Conservation (phyloP, 2,329 filamentous ascomycete species). For the Phoma herbarum region DNA sequence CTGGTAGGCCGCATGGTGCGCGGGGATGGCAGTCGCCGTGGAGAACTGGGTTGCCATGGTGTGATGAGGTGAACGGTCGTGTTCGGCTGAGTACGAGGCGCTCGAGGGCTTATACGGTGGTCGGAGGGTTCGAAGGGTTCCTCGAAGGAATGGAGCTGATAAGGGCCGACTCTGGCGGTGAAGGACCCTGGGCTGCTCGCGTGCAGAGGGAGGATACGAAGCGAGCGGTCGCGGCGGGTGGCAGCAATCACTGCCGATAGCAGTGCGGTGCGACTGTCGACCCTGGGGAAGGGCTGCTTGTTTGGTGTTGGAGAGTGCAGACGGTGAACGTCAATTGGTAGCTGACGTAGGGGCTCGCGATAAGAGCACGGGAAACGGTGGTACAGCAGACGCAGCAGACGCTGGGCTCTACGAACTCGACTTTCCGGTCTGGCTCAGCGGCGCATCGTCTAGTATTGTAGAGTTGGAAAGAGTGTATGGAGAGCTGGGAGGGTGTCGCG, state of each 20-base stretch:
- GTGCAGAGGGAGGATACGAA: constrained; percentile 15
- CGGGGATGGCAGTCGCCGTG: constrained; percentile 41
- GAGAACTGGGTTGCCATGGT: constrained; percentile 50
- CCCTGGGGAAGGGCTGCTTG: constrained; percentile 27
- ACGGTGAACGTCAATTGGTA: constrained; percentile 43
- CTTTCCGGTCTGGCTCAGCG: constrained; percentile 30
- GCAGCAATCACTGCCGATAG: constrained; percentile 23
- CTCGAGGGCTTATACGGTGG: constrained; percentile 19
- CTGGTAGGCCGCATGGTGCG: constrained; percentile 41
- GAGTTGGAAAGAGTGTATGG: not conserved
- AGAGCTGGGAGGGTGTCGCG: constrained; percentile 25
- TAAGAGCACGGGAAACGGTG: constrained; percentile 44
- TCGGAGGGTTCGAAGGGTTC: constrained; percentile 6
- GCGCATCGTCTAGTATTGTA: constrained; percentile 29
- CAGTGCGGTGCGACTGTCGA: constrained; percentile 32
- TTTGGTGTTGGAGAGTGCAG: constrained; percentile 26
- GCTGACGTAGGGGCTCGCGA: constrained; percentile 43
- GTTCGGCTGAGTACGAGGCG: constrained; percentile 2
- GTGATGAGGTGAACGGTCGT: not conserved
- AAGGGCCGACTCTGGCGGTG: constrained; percentile 30
- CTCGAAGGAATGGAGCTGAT: constrained; percentile 29
- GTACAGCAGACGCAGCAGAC: constrained; percentile 38
- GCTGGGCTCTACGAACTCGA: constrained; percentile 33
- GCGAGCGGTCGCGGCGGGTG: constrained; percentile 20
- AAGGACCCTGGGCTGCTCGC: constrained; percentile 22